phyloP scores from a whole-genome alignment of 2,329 filamentous ascomycete genomes.

The Aspergillus pseudotamarii region DNA sequence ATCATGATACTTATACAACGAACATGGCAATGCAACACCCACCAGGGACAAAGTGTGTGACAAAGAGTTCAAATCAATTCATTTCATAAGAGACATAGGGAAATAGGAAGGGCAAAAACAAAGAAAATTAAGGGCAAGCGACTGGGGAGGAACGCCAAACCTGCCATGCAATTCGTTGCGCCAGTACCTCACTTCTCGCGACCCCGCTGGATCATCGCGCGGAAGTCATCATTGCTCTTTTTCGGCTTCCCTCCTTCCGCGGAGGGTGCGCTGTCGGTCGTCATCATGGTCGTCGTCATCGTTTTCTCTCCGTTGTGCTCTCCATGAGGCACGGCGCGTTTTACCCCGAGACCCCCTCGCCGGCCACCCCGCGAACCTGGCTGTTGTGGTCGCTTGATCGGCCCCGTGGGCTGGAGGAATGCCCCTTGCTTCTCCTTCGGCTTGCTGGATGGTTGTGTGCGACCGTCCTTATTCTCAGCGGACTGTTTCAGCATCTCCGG shows the following conservation, averaged over 20 bases:
- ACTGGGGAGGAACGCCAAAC: slow-evolving; percentile 26
- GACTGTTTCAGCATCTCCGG: slow-evolving; percentile 52
- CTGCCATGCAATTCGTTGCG: slow-evolving; percentile 29
- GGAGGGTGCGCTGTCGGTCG: slow-evolving; percentile 22
- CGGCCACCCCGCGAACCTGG: slow-evolving; percentile 46
- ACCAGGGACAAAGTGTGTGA: slow-evolving; percentile 6
- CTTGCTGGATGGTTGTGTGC: slow-evolving; percentile 34
- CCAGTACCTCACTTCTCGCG: slow-evolving; percentile 28
- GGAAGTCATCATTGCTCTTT: slow-evolving; percentile 63
- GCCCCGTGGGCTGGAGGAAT: slow-evolving; percentile 35
- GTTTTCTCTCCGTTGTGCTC: slow-evolving; percentile 29
- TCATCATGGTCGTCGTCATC: slow-evolving; percentile 26
- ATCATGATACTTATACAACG: slow-evolving; percentile 8
- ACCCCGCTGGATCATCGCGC: slow-evolving; percentile 54
- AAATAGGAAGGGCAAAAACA: slow-evolving; percentile 11
- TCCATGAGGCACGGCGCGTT: slow-evolving; percentile 32
- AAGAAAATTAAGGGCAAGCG: slow-evolving; percentile 9
- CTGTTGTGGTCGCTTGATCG: slow-evolving; percentile 51
- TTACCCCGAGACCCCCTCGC: slow-evolving; percentile 54
- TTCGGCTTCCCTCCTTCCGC: slow-evolving; percentile 29
- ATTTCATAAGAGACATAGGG: slow-evolving; percentile 9
- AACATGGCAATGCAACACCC: slow-evolving; percentile 15
- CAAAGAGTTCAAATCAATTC: not conserved
- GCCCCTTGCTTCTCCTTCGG: slow-evolving; percentile 35
- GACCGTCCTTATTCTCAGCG: slow-evolving; percentile 44